Conservation (phyloP, 1,284 basidiomycete species). For the Peniophora sp. region DNA sequence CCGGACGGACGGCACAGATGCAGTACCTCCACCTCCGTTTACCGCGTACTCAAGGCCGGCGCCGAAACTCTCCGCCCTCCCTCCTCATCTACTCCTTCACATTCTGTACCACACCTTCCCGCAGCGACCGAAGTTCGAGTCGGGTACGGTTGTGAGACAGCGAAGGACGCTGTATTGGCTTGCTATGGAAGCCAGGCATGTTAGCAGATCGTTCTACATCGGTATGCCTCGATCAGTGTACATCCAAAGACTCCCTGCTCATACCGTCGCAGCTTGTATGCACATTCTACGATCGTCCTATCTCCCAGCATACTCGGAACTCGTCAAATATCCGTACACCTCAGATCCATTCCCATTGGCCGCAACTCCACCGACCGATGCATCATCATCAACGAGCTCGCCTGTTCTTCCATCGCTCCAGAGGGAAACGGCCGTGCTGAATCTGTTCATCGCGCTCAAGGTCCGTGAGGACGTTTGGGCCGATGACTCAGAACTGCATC, state of each 20-base stretch:
- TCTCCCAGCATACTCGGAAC: constrained; percentile 52
- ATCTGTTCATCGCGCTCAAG: constrained; percentile 69
- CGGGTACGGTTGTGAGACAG: constrained; percentile 39
- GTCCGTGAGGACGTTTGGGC: constrained; percentile 67
- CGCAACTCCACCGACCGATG: constrained; percentile 18
- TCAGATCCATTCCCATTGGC: constrained; percentile 66
- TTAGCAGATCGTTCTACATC: constrained; percentile 56
- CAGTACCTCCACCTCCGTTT: constrained; percentile 26
- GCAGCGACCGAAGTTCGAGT: constrained; percentile 26
- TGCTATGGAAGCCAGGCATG: constrained; percentile 49
- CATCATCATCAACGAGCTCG: constrained; percentile 12
- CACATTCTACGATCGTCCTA: constrained; percentile 69
- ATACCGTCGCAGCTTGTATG: constrained; percentile 60
- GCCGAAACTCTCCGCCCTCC: constrained; percentile 32
- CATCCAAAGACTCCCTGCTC: neutral
- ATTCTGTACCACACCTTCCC: constrained; percentile 58
- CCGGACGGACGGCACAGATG: neutral
- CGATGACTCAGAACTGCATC: constrained; percentile 64
- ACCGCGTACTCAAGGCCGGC: constrained; percentile 12
- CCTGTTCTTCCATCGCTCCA: constrained; percentile 32
- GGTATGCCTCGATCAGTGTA: constrained; percentile 26
- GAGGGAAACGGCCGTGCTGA: constrained; percentile 65
- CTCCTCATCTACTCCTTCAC: constrained; percentile 50
- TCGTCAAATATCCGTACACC: constrained; percentile 58
- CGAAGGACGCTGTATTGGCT: constrained; percentile 66